Conservation (phyloP, 2,329 filamentous ascomycete species). For the Ophiosphaerella narmari region DNA sequence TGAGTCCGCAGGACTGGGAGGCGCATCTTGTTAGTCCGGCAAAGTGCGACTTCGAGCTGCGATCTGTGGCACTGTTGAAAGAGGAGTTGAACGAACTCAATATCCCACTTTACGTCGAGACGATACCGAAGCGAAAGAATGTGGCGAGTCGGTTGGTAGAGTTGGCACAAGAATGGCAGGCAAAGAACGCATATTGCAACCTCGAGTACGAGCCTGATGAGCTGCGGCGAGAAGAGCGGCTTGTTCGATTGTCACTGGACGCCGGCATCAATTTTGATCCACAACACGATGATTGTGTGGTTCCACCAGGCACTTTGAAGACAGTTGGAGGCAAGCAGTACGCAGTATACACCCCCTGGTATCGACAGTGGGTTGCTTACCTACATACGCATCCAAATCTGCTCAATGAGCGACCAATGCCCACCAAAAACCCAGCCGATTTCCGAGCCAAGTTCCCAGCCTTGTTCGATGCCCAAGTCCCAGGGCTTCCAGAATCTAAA, state of each 20-base stretch:
- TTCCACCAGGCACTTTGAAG: constrained; percentile 70
- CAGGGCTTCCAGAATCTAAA: constrained; percentile 65
- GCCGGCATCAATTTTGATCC: constrained; percentile 71
- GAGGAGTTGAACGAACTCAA: constrained; percentile 69
- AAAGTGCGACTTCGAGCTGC: constrained; percentile 79
- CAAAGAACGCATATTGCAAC: constrained; percentile 77
- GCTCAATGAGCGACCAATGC: constrained; percentile 65
- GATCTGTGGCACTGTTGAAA: constrained; percentile 69
- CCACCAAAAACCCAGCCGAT: constrained; percentile 58
- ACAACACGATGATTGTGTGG: constrained; percentile 81
- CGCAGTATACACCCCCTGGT: constrained; percentile 85
- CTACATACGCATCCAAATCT: constrained; percentile 71
- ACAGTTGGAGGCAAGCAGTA: constrained; percentile 78
- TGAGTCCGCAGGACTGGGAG: constrained; percentile 83
- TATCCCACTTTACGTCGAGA: constrained; percentile 79
- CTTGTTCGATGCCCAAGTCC: constrained; percentile 37
- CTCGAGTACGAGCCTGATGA: constrained; percentile 94
- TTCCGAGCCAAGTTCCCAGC: constrained; percentile 55
- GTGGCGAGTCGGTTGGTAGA: constrained; percentile 67
- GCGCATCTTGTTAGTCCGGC: constrained; percentile 76
- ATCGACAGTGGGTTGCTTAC: constrained; percentile 73
- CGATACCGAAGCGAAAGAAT: constrained; percentile 66
- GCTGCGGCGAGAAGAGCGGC: constrained; percentile 71
- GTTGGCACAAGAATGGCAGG: constrained; percentile 72
- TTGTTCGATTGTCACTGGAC: constrained; percentile 65